A percentile compares a stretch with the other conserved stretches of the same genome.
Evolutionary conservation across 2,329 filamentous ascomycete genomes (phyloP).

Genomic region (Cytospora piceicola): DNA sequence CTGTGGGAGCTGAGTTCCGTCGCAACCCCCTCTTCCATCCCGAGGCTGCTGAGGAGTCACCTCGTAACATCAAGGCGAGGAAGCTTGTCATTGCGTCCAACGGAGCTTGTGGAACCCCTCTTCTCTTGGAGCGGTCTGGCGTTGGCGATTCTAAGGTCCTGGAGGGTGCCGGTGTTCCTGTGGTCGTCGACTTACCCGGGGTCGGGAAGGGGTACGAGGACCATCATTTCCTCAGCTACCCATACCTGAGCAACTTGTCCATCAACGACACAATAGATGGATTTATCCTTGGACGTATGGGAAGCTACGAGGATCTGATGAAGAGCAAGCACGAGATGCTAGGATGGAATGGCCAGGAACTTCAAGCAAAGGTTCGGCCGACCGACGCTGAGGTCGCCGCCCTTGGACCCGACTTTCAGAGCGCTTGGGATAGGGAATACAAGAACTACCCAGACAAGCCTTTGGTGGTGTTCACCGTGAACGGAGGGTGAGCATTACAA

Average conservation of each 20-base stretch:
- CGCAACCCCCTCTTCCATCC: constrained; percentile 44
- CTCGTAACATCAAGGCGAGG: constrained; percentile 46
- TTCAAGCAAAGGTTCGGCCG: constrained; percentile 34
- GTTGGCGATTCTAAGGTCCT: constrained; percentile 52
- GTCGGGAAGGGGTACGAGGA: constrained; percentile 59
- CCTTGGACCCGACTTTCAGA: constrained; percentile 34
- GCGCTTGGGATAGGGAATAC: constrained; percentile 34
- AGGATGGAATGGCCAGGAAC: constrained; percentile 35
- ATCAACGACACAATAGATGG: constrained; percentile 7
- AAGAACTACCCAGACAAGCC: constrained; percentile 33
- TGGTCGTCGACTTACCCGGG: constrained; percentile 52
- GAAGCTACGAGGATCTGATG: constrained; percentile 28
- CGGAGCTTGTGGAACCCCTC: constrained; percentile 48
- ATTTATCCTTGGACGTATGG: not conserved
- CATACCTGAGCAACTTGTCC: constrained; percentile 1
- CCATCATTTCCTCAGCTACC: constrained; percentile 19
- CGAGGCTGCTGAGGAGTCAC: constrained; percentile 34
- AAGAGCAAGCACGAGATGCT: constrained; percentile 30
- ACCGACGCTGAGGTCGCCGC: constrained; percentile 32
- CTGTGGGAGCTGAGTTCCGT: constrained; percentile 55
- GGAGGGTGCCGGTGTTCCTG: constrained; percentile 48
- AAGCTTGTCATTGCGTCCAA: constrained; percentile 50
- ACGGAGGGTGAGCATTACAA: constrained; percentile 9
- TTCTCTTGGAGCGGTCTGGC: constrained; percentile 55
- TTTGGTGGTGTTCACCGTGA: constrained; percentile 27